A percentile compares a stretch with the other conserved stretches of the same genome.
Evolutionary conservation across 371 early-diverging fungal genomes (phyloP).

Genomic region (Saksenaea vasiformis): DNA sequence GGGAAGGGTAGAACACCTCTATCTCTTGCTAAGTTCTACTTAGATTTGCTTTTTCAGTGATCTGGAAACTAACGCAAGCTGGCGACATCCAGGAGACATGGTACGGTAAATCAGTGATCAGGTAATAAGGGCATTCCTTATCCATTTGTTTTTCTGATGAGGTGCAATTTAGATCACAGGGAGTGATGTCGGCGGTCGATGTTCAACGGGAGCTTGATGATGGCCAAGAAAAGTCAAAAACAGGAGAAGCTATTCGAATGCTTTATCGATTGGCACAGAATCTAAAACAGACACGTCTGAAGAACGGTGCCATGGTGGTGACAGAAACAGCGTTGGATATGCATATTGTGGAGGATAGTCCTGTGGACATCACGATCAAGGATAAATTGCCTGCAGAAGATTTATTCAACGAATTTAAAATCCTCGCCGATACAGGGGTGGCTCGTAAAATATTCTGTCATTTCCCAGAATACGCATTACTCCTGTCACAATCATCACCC

Average conservation of each 20-base stretch:
- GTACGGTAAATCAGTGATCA: slow-evolving; percentile 82
- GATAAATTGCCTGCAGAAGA: slow-evolving; percentile 84
- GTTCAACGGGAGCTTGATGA: slow-evolving; percentile 81
- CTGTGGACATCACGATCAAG: slow-evolving; percentile 61
- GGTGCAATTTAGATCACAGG: slow-evolving; percentile 42
- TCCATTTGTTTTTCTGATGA: background rate
- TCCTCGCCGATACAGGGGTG: slow-evolving; percentile 90
- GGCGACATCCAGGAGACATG: slow-evolving; percentile 62
- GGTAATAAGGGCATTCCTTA: slow-evolving; percentile 21
- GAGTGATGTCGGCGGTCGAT: slow-evolving; percentile 76
- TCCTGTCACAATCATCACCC: slow-evolving; percentile 74
- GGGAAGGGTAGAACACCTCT: background rate
- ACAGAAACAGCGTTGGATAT: slow-evolving; percentile 10
- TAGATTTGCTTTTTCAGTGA: slow-evolving; percentile 84
- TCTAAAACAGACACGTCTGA: slow-evolving; percentile 17
- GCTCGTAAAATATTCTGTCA: slow-evolving; percentile 81
- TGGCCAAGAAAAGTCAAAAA: slow-evolving; percentile 61
- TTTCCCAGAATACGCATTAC: slow-evolving; percentile 85
- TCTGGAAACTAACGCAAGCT: slow-evolving; percentile 77
- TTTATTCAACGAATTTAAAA: slow-evolving; percentile 94
- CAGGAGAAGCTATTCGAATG: slow-evolving; percentile 95
- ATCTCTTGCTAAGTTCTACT: too few relatives aligned
- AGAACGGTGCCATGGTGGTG: slow-evolving; percentile 23
- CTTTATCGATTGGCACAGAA: slow-evolving; percentile 89
- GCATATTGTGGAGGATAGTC: slow-evolving; percentile 22